phyloP scores from a whole-genome alignment of 225 moss, liverwort and hornwort species.

The Bryum argenteum region DNA sequence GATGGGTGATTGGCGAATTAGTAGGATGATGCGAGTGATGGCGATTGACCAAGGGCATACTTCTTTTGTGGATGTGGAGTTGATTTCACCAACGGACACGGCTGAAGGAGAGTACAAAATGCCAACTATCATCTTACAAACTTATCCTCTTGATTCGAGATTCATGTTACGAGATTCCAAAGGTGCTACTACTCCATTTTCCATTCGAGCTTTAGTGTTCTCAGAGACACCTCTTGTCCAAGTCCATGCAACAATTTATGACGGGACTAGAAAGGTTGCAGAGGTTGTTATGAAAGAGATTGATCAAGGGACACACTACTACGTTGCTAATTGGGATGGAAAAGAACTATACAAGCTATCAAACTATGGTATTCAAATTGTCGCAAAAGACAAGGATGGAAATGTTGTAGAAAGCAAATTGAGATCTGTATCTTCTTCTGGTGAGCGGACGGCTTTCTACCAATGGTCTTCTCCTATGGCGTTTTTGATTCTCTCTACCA shows the following conservation, averaged over 20 bases:
- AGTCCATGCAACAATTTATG: conserved; percentile 67
- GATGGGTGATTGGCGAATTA: conserved; percentile 95
- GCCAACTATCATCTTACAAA: conserved; percentile 79
- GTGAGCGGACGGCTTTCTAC: conserved; percentile 45
- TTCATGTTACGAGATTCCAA: conserved; percentile 58
- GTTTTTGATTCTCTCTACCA: conserved; percentile 57
- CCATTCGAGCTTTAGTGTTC: conserved; percentile 79
- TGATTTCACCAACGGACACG: conserved; percentile 44
- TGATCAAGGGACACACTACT: conserved; percentile 53
- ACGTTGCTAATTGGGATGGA: conserved; percentile 58
- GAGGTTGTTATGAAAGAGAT: conserved; percentile 38
- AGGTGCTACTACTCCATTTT: conserved; percentile 10
- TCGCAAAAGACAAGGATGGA: conserved; percentile 37
- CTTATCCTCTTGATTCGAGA: conserved; percentile 81
- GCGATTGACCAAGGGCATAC: conserved; percentile 78
- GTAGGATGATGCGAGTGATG: conserved; percentile 84
- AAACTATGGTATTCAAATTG: conserved; percentile 64
- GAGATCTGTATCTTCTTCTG: conserved; percentile 62
- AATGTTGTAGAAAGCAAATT: conserved; percentile 45
- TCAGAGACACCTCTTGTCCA: conserved; percentile 49
- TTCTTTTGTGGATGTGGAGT: conserved; percentile 81
- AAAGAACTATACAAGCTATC: conserved; percentile 34
- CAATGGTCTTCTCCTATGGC: conserved; percentile 36
- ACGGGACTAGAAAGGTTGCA: conserved; percentile 38
- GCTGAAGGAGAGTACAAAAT: conserved; percentile 53